These are phyloP conservation scores for Torulaspora franciscae DNA, from an alignment of 805 yeast genomes.

Conservation along the genomic window DNA sequence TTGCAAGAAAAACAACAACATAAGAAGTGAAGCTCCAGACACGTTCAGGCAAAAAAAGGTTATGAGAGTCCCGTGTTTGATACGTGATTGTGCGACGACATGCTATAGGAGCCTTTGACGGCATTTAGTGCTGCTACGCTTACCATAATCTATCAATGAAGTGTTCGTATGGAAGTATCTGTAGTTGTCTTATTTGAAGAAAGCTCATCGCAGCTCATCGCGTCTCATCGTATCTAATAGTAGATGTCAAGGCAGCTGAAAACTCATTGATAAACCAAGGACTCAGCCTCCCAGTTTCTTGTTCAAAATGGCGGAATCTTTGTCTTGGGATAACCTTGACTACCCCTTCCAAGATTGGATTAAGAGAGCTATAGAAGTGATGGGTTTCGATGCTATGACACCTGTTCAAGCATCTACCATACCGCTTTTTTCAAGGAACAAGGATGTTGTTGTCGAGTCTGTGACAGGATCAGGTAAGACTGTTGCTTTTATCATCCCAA, in stretches of 20 bases:
- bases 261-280: background rate
- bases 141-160: background rate
- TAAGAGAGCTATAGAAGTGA: slow-evolving; percentile 56
- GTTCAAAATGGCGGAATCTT: slow-evolving; percentile 38
- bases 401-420: slow-evolving; percentile 96
- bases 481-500: slow-evolving; percentile 80
- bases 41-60: background rate
- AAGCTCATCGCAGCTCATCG: slow-evolving; percentile 4
- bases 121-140: too few species aligned
- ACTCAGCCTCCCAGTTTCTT: background rate
- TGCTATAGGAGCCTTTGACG: too few species aligned
- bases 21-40: background rate
- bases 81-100: too few species aligned
- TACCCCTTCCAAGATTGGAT: slow-evolving; percentile 65
- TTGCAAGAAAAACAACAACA: background rate
- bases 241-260: background rate
- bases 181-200: background rate
- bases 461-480: slow-evolving; percentile 99
- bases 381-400: slow-evolving; percentile 81
- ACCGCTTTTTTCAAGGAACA: slow-evolving; percentile 75
- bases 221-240: slow-evolving; percentile 4
- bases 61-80: background rate
- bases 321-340: slow-evolving; percentile 56
- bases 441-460: slow-evolving; percentile 95
- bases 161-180: slow-evolving; percentile 6